Base-by-base conservation (phyloP, 768 basidiomycete genomes). In the Rhizopogon vinicolor region DNA sequence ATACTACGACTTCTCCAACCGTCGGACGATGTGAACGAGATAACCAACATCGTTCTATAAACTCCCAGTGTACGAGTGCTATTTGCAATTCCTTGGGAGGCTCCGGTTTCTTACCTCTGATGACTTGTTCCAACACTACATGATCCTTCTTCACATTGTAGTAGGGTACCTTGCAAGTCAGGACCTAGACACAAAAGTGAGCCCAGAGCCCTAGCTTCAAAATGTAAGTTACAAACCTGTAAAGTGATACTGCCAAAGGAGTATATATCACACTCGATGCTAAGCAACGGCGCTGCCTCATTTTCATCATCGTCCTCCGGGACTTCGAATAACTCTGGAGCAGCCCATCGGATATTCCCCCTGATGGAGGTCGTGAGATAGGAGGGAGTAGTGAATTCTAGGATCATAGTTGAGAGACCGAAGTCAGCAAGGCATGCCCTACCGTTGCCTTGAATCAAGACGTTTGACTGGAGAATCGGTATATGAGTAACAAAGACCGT, bases 301-400 rank as follows among this genome's bases (percentile, higher is more conserved):
- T 3, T 5, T 31, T 33, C 43, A 18, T 46, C 44, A 18, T 25
- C 18, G 14, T 45, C 25, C 5, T 18, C 18, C 3, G 22, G 18
- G 3, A 54, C 10, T 5, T 29, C 31, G 55, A 72, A 77, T 1
- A 78, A 60, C n/a, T 69, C 59, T 0, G 74, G 61, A 45, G 76
- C 78, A 7, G 76, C 73, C 75, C 77, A 78, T 0, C 78, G 70
- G 19, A 76, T 69, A 18, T 74, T 71, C 6, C 78, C 77, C 25
- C 45, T 54, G 28, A 67, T 45, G 22, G 44, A 14, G n/a, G 8
- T 41, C 8, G 51, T 52, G 14, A 42, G 3, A 28, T 51, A 51
- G 5, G 51, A 52, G 63, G 67, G 1, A 18, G 65, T 62, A 40
- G 68, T 62, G 53, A 72, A 64, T 52, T 75, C 72, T n/a, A 62